phyloP scores from a whole-genome alignment of 768 basidiomycete species.

The Auriscalpium orientale region DNA sequence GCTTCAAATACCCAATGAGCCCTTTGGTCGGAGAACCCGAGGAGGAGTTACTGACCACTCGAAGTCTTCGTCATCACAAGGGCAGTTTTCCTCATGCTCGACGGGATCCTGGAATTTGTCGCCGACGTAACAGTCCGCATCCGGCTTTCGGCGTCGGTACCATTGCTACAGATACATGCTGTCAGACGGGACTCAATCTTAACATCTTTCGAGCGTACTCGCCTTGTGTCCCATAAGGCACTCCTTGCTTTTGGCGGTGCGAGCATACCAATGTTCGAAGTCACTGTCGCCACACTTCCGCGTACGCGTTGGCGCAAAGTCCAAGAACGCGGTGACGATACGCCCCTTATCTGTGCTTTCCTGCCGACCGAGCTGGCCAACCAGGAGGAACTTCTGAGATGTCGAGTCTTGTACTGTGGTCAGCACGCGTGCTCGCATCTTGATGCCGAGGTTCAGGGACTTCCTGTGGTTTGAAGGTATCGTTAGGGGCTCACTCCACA shows the following conservation, averaged over 20 bases:
- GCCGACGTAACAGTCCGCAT: conserved; percentile 84
- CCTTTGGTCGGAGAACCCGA: background rate
- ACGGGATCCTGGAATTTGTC: conserved; percentile 86
- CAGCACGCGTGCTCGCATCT: conserved; percentile 65
- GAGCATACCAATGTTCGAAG: conserved; percentile 85
- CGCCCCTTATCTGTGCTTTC: conserved; percentile 49
- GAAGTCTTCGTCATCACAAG: conserved; percentile 81
- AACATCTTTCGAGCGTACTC: conserved; percentile 8
- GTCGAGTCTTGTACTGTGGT: conserved; percentile 92
- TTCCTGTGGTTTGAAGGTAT: conserved; percentile 42
- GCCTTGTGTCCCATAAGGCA: conserved; percentile 97
- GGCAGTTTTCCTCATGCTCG: conserved; percentile 73
- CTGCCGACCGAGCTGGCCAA: conserved; percentile 64
- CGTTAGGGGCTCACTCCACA: background rate
- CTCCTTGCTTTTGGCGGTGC: conserved; percentile 49
- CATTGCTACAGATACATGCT: conserved; percentile 64
- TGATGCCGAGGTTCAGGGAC: conserved; percentile 60
- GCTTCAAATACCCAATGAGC: conserved; percentile 31
- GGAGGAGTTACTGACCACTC: conserved; percentile 64
- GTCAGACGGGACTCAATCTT: background rate
- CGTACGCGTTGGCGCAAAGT: conserved; percentile 65
- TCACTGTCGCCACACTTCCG: conserved; percentile 66
- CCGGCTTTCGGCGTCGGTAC: conserved; percentile 77
- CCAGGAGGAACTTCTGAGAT: conserved; percentile 89
- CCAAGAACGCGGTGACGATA: conserved; percentile 71